phyloP scores from a whole-genome alignment of 140 eudicot species.

The Flaveria floridana region DNA sequence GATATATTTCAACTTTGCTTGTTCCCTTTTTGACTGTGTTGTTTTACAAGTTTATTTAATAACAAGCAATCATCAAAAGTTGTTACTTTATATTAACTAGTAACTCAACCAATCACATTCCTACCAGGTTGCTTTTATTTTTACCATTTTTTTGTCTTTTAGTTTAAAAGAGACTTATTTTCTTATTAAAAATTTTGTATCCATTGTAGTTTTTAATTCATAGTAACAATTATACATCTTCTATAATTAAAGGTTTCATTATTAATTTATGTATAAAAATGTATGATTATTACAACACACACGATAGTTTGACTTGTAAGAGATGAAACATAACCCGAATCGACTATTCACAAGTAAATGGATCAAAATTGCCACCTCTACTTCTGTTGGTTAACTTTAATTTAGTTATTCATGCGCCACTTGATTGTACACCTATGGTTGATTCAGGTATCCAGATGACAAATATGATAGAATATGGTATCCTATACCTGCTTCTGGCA shows the following conservation, averaged over 20 bases:
- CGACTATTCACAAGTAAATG: not conserved
- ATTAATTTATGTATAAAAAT: not conserved
- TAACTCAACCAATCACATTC: not conserved
- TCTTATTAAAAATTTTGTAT: not conserved
- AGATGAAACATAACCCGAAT: not conserved
- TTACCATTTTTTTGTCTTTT: not conserved
- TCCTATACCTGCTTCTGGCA: not conserved
- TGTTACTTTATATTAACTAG: not conserved
- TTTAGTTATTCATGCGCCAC: not conserved
- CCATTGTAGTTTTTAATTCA: not conserved
- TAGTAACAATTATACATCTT: not conserved
- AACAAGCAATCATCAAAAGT: not conserved
- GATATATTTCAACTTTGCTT: not conserved
- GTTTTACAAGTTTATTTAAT: not conserved
- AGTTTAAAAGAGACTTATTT: not conserved
- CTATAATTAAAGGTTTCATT: not conserved
- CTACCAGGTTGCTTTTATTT: not conserved
- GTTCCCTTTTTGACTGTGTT: not conserved
- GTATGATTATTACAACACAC: not conserved
- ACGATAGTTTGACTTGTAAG: not conserved
- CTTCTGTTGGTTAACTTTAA: not conserved
- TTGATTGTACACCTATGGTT: not conserved
- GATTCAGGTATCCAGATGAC: conserved; percentile 48
- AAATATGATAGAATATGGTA: conserved; percentile 49
- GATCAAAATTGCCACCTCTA: not conserved